Evolutionary conservation across 2,329 filamentous ascomycete genomes (phyloP).

Genomic region (Alternaria solani): DNA sequence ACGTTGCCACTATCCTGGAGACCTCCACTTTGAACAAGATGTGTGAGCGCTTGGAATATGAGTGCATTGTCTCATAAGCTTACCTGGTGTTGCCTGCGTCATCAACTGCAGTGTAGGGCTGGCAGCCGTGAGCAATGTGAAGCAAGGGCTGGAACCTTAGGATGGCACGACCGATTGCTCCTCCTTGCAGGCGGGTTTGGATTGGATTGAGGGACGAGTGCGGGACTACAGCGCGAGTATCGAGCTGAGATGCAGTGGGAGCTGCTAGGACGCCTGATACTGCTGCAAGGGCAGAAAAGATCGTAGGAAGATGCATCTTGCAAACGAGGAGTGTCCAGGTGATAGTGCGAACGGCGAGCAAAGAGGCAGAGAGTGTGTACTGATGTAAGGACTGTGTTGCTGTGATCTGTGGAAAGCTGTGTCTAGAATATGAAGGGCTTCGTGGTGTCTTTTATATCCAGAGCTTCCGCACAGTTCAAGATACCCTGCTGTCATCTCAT

Average conservation of each 20-base stretch:
- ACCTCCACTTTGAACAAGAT: background rate
- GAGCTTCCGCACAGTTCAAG: background rate
- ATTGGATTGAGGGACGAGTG: slow-evolving; percentile 4
- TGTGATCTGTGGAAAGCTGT: background rate
- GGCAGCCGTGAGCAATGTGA: slow-evolving; percentile 6
- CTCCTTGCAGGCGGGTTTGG: slow-evolving; percentile 2
- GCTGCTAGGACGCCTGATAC: background rate
- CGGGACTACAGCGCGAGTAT: slow-evolving; percentile 5
- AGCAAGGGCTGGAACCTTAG: slow-evolving; percentile 2
- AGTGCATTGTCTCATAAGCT: background rate
- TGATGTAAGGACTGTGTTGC: background rate
- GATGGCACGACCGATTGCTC: slow-evolving; percentile 5
- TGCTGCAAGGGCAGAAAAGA: background rate
- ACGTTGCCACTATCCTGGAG: slow-evolving; percentile 1
- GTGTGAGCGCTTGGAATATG: background rate
- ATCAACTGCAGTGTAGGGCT: slow-evolving; percentile 6
- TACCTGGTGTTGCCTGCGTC: slow-evolving; percentile 5
- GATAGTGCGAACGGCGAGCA: background rate
- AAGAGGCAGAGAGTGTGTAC: background rate
- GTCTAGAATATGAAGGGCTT: background rate
- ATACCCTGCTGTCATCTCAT: background rate
- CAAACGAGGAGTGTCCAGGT: background rate
- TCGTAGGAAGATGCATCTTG: background rate
- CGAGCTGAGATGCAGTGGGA: background rate
- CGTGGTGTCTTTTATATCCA: background rate